Conservation (phyloP, 208 protist species). For the Crithidia expoeki region DNA sequence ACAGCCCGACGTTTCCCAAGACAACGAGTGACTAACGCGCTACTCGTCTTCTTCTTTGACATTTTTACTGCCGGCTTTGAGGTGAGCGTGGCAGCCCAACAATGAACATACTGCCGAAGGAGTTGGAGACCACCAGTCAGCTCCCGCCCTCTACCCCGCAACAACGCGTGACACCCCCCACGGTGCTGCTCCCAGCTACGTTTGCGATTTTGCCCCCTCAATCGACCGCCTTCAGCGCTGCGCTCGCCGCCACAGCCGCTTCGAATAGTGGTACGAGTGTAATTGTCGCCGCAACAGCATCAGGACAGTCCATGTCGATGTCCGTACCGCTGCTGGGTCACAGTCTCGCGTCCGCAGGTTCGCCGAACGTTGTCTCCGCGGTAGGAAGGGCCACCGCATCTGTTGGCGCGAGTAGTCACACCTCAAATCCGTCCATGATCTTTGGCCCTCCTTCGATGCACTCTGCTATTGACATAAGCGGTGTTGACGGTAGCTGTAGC, state of each 20-base stretch:
- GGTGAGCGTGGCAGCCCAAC: not conserved
- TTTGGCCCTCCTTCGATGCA: not conserved
- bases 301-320: not conserved
- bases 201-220: constrained; percentile 8
- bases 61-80: no score
- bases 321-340: constrained; percentile 4
- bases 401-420: no score
- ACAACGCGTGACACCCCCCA: constrained; percentile 26
- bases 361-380: not conserved
- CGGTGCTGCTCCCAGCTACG: constrained; percentile 32
- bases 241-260: not conserved
- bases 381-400: not conserved
- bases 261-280: not conserved
- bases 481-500: not conserved
- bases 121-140: constrained; percentile 38
- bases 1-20: no score
- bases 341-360: not conserved
- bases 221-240: constrained; percentile 3
- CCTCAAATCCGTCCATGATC: not conserved
- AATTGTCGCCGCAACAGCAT: not conserved
- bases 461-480: not conserved
- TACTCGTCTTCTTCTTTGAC: no score
- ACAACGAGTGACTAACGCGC: no score
- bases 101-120: constrained; percentile 12
- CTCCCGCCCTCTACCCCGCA: constrained; percentile 35